These are phyloP conservation scores for Komagataella pastoris DNA, from an alignment of 805 yeast genomes.

Conservation along the genomic window DNA sequence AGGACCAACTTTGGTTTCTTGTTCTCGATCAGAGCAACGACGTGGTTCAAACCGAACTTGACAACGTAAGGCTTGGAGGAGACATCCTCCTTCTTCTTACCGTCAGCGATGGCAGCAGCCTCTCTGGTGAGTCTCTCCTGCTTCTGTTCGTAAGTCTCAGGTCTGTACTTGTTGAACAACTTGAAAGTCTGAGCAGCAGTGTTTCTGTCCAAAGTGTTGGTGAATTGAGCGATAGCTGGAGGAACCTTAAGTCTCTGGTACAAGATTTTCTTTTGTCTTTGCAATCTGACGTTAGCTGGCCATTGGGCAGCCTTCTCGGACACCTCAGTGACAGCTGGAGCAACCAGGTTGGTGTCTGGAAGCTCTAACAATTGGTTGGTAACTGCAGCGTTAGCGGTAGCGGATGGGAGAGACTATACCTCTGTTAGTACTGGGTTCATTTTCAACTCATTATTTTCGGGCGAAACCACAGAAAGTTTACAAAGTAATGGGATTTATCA, in stretches of 20 bases:
- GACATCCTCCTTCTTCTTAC: conserved; percentile 93
- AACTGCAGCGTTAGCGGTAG: background rate
- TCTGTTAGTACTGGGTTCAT: background rate
- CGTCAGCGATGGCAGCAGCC: conserved; percentile 98
- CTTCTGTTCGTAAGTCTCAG: conserved; percentile 96
- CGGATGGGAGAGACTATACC: background rate
- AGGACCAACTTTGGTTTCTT: conserved; percentile 96
- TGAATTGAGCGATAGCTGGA: conserved; percentile 96
- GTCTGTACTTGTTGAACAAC: conserved; percentile 97
- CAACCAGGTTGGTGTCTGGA: conserved; percentile 45
- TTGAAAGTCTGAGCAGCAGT: conserved; percentile 95
- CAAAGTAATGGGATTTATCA: background rate
- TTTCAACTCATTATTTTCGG: background rate
- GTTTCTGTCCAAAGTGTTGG: conserved; percentile 94
- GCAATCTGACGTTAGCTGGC: conserved; percentile 97
- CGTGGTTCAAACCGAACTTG: conserved; percentile 98
- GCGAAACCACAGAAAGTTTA: background rate
- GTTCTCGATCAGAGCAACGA: conserved; percentile 93
- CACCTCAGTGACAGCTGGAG: conserved; percentile 80
- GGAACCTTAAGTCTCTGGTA: conserved; percentile 96
- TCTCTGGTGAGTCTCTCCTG: conserved; percentile 97
- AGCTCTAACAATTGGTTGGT: background rate
- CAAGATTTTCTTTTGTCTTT: conserved; percentile 97
- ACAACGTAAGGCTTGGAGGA: conserved; percentile 94
- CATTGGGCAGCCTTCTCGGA: conserved; percentile 78